These are phyloP conservation scores for Colletotrichum musicola DNA, from an alignment of 2,329 filamentous ascomycete species.

Conservation along the genomic window DNA sequence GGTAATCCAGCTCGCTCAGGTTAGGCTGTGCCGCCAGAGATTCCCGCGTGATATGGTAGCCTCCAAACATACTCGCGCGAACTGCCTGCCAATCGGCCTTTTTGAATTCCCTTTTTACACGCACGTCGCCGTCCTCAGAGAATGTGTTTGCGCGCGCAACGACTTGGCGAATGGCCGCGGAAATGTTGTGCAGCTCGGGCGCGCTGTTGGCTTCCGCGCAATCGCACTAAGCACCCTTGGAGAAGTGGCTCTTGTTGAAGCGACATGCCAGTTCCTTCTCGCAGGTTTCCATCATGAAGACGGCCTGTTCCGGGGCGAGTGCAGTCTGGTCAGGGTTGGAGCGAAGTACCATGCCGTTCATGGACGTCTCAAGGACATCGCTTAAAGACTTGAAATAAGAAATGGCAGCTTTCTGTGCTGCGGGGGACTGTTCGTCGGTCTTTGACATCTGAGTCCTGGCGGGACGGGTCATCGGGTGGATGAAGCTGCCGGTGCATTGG, in stretches of 20 bases:
- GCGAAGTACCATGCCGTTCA: conserved; percentile 3
- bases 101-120: neutral
- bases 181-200: conserved; percentile 28
- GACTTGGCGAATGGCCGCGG: conserved; percentile 23
- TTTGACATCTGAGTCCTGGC: neutral
- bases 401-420: conserved; percentile 4
- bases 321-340: too few relatives aligned
- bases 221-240: conserved; percentile 3
- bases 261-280: conserved; percentile 35
- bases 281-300: neutral
- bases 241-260: conserved; percentile 34
- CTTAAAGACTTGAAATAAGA: conserved; percentile 16
- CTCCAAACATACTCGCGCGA: neutral
- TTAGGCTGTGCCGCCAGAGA: neutral
- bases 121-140: neutral
- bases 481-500: conserved; percentile 22
- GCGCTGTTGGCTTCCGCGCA: neutral
- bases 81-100: neutral
- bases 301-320: neutral
- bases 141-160: conserved; percentile 11
- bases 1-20: neutral
- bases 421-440: neutral
- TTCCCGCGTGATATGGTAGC: neutral
- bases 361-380: conserved; percentile 1
- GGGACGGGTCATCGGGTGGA: conserved; percentile 3